phyloP scores from a whole-genome alignment of 2,329 filamentous ascomycete species.

The Ophiostoma novo-ulmi region DNA sequence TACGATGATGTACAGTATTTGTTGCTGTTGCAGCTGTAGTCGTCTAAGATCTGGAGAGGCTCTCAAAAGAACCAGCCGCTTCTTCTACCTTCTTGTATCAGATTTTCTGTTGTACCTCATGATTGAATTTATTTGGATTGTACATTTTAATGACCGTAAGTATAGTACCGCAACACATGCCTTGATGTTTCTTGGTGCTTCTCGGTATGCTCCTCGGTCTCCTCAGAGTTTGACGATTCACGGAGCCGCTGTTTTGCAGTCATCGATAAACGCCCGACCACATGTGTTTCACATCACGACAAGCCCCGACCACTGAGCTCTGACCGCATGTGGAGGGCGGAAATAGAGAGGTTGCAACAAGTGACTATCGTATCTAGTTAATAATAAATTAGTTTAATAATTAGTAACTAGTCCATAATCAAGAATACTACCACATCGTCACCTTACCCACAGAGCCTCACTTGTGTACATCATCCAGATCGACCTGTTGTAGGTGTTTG shows the following conservation, averaged over 20 bases:
- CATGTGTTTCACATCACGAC: not conserved
- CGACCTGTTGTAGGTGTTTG: not conserved
- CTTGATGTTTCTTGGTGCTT: not conserved
- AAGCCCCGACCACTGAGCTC: not conserved
- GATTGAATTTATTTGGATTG: no score
- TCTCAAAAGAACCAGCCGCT: no score
- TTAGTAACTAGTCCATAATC: not conserved
- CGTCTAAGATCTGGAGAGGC: no score
- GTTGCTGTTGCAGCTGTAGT: no score
- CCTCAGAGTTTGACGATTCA: not conserved
- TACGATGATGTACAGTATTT: no score
- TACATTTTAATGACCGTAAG: not conserved
- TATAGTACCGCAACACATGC: not conserved
- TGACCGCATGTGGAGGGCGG: not conserved
- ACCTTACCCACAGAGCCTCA: not conserved
- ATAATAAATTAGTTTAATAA: not conserved
- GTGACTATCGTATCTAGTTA: not conserved
- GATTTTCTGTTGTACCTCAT: no score
- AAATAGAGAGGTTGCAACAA: not conserved
- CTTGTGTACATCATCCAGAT: not conserved
- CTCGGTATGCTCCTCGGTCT: not conserved
- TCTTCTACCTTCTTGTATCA: no score
- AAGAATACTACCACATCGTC: not conserved
- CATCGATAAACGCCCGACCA: not conserved
- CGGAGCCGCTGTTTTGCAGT: not conserved